Percentiles rank a stretch among this genome's conserved stretches.
These are phyloP conservation scores for Dothideomycetes sp. DNA, from an alignment of 2,329 filamentous ascomycete species.

Conservation along the genomic window DNA sequence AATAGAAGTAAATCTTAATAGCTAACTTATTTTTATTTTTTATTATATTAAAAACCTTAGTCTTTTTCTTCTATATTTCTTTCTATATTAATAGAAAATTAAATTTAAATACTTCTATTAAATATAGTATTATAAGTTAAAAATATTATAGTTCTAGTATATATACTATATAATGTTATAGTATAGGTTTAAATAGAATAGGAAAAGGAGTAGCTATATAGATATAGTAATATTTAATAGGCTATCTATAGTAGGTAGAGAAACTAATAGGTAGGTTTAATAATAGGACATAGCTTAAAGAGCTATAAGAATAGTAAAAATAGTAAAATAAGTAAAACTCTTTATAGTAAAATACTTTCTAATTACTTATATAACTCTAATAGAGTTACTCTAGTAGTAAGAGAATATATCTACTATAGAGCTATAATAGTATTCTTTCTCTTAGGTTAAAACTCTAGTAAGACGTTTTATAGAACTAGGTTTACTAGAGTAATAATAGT, in stretches of 20 bases:
- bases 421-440: constrained; percentile 1
- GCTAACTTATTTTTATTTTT: neutral
- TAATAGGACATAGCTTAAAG: neutral
- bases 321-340: neutral
- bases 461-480: constrained; percentile 3
- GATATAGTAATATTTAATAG: neutral
- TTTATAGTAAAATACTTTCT: neutral
- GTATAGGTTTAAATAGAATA: neutral
- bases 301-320: neutral
- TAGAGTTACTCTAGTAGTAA: too few species aligned
- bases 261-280: neutral
- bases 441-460: constrained; percentile 4
- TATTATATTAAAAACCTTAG: neutral
- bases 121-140: too few species aligned
- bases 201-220: constrained; percentile 1
- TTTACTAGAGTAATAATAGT: neutral
- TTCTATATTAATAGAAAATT: neutral
- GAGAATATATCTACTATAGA: too few species aligned
- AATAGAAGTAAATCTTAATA: neutral
- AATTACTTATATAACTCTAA: neutral
- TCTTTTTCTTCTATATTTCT: neutral
- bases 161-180: neutral
- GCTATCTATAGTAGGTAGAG: neutral
- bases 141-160: neutral
- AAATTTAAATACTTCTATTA: neutral